Base-by-base conservation (phyloP, 2,329 filamentous ascomycete genomes). In the Botrytis byssoidea region DNA sequence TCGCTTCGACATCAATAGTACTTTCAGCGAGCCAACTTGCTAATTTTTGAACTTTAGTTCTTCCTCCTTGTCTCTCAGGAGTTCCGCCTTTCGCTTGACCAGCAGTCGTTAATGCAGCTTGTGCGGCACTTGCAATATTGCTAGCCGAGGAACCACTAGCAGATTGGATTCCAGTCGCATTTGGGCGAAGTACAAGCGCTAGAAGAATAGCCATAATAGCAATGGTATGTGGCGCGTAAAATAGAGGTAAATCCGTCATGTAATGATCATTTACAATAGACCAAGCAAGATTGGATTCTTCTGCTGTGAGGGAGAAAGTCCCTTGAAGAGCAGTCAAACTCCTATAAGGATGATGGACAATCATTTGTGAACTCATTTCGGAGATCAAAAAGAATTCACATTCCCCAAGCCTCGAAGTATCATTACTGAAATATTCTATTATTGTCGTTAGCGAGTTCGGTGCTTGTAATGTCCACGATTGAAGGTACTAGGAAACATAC, bases 341-440 rank as follows among this genome's bases (percentile, higher is more conserved):
- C 68, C 91, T 89, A 80, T 93, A 93, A 4, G 91, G 91, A 78
- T 93, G 91, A 79, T 93, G 91, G 35, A 92, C 84, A 78, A 93
- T 93, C 78, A 93, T 85, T 76, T 92, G 90, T n/a, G 90, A 91
- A 78, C 88, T 90, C 85, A 93, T 88, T 77, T 92, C 91, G 7
- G 90, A 91, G 77, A 93, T 93, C 48, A 93, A 83, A 68, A 88
- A 90, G 80, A 93, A 93, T 79, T 93, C 91, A 83, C 90, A 93
- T 83, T 93, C 91, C 55, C 91, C 91, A 18, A 93, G 86, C 78
- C 91, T 91, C 37, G 89, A 89, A 42, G 89, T 89, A 80, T 93
- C 91, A 55, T 85, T 86, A 57, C 86, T 86, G 74, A 90, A 88
- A 77, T 89, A 88, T 76, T 91, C 90, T 87, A 42, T 37, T 63